Conservation (phyloP, 1,284 basidiomycete genomes). For the Puccinia triticina region DNA sequence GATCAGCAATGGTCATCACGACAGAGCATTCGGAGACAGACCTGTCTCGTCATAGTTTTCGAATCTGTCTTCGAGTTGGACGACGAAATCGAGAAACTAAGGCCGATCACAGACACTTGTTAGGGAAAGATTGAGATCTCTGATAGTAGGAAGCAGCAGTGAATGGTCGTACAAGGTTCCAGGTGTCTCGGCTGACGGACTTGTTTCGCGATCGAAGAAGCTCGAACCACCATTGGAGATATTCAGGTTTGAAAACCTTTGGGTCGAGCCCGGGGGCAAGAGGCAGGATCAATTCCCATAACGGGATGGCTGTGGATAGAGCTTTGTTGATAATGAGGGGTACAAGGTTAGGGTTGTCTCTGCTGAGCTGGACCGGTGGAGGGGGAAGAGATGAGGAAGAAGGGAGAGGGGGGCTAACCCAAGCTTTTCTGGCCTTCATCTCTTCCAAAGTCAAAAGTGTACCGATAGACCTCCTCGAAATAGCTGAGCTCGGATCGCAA, state of each 20-base stretch:
- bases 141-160: not conserved
- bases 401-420: conserved; percentile 12
- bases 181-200: conserved; percentile 47
- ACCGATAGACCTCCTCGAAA: conserved; percentile 50
- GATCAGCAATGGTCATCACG: not conserved
- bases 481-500: conserved; percentile 34
- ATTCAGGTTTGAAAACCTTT: conserved; percentile 26
- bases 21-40: not conserved
- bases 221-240: conserved; percentile 49
- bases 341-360: not conserved
- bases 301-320: conserved; percentile 43
- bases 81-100: conserved; percentile 49
- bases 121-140: not conserved
- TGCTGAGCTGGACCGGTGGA: not conserved
- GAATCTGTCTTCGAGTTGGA: conserved; percentile 44
- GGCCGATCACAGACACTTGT: not conserved
- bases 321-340: not conserved
- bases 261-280: conserved; percentile 24
- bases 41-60: conserved; percentile 50
- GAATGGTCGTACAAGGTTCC: conserved; percentile 44
- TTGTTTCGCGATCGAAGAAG: conserved; percentile 44
- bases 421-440: conserved; percentile 52
- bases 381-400: not conserved
- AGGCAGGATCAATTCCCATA: conserved; percentile 47
- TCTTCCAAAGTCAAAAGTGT: conserved; percentile 48